A percentile compares a stretch with the other conserved stretches of the same genome.
These are phyloP conservation scores for Aspergillus biplanus DNA, from an alignment of 495 filamentous ascomycete species.

Conservation along the genomic window DNA sequence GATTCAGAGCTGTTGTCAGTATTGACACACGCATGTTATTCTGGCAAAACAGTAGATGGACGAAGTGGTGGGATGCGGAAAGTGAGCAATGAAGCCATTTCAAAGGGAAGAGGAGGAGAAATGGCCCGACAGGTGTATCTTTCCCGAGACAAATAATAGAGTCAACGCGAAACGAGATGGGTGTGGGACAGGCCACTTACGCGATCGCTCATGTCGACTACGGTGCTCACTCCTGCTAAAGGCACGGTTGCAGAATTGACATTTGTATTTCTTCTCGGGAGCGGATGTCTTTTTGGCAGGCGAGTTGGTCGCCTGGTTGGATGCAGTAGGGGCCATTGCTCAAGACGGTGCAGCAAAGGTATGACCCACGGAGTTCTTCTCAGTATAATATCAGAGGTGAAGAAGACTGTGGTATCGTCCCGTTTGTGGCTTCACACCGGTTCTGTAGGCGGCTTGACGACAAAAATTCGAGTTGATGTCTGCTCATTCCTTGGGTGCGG, in stretches of 20 bases:
- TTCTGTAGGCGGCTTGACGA: conserved; percentile 54
- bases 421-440: conserved; percentile 56
- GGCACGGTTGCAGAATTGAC: conserved; percentile 95
- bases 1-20: conserved; percentile 22
- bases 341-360: conserved; percentile 42
- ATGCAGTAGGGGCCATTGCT: conserved; percentile 58
- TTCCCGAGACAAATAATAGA: background rate
- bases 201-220: conserved; percentile 94
- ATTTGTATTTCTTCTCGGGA: conserved; percentile 98
- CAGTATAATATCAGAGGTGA: conserved; percentile 42
- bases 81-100: background rate
- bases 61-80: background rate
- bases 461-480: conserved; percentile 49
- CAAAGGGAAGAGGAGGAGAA: background rate
- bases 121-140: background rate
- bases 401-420: conserved; percentile 53
- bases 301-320: conserved; percentile 64
- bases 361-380: conserved; percentile 40
- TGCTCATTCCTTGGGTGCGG: conserved; percentile 55
- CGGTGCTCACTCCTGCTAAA: conserved; percentile 98
- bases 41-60: background rate
- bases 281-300: conserved; percentile 63
- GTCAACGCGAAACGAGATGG: background rate
- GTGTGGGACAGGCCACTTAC: conserved; percentile 63
- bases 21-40: background rate